Base-by-base conservation (phyloP, 257 asterid species). In the Solanum habrochaites region DNA sequence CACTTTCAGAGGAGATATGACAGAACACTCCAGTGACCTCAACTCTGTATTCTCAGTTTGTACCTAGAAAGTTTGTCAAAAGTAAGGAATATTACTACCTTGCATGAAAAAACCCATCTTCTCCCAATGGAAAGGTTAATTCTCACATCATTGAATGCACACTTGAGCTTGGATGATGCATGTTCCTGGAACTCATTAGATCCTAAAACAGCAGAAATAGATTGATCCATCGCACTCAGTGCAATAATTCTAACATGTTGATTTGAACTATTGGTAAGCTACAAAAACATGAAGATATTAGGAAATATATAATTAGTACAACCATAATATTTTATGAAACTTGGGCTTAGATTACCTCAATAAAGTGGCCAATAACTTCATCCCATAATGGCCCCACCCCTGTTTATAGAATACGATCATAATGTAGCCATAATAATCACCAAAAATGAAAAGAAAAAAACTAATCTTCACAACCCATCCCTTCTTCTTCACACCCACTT, bases 351-450 rank as follows among this genome's bases (percentile, higher is more conserved):
- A 82, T 88, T 91, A 95, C 99, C 99, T 94, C 98, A 85, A 94
- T 92, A 86, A 97, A 97, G 91, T 97, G 98, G 86, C 94, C 92
- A 85, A 93, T 94, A 42, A 95, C 93, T 64, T 97, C 99, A 88
- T 93, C 94, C 99, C 99, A 97, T 86, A 95, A 89, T 87, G 98
- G 96, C 88, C 93, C 97, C 87, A 95, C 96, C 91, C 99, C 99
- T 97, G 95, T 89, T 56, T 87, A 87, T 85, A 86, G 75, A 89
- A 89, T 31, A 80, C 16, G 40, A 47, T 49, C 43, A 78, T 78
- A 45, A 45, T 78, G 56, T 45, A 78, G 62, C 64, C 39, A 25
- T 27, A 29, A 16, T 5, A 49, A 67, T 29, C 6, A 67, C 23
- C 74, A 67, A 67, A 27, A 67, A 67, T 13, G 21, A 13, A 29